Conservation (phyloP, 108 stramenopile genomes). For the Skeletonema costatum region DNA sequence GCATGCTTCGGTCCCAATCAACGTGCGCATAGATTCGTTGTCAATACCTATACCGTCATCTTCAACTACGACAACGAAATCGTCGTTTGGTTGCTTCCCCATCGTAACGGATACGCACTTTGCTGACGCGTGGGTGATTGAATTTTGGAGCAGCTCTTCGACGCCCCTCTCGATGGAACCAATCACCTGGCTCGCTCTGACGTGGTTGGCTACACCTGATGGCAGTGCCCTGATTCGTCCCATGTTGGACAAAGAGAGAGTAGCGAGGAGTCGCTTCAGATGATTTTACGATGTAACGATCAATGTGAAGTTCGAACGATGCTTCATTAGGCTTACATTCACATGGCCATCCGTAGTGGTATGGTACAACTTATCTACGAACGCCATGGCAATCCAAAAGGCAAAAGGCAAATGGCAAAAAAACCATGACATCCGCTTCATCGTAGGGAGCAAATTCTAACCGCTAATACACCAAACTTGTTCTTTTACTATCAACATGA, state of each 20-base stretch:
- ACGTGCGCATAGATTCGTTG: constrained; percentile 18
- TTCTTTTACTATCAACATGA: not conserved
- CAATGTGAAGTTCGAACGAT: no score
- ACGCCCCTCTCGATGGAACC: constrained; percentile 4
- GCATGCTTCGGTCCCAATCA: constrained; percentile 42
- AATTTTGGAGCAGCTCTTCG: constrained; percentile 22
- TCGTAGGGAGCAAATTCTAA: not conserved
- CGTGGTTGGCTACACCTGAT: not conserved
- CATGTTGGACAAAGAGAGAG: not conserved
- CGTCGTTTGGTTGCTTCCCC: not conserved
- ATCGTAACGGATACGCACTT: not conserved
- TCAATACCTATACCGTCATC: constrained; percentile 41
- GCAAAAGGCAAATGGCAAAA: no score
- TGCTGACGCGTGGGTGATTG: not conserved
- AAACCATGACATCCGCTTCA: no score
- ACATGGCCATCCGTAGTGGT: no score
- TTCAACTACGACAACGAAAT: not conserved
- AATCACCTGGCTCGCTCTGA: constrained; percentile 21
- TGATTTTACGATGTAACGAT: no score
- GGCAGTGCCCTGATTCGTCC: constrained; percentile 1
- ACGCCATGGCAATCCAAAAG: no score
- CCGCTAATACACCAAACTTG: not conserved
- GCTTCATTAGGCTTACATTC: no score
- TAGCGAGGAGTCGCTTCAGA: not conserved
- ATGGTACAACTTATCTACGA: no score